Percentiles rank a stretch among this genome's conserved stretches.
phyloP scores from a whole-genome alignment of 768 basidiomycete genomes.

The Crucibulum laeve region DNA sequence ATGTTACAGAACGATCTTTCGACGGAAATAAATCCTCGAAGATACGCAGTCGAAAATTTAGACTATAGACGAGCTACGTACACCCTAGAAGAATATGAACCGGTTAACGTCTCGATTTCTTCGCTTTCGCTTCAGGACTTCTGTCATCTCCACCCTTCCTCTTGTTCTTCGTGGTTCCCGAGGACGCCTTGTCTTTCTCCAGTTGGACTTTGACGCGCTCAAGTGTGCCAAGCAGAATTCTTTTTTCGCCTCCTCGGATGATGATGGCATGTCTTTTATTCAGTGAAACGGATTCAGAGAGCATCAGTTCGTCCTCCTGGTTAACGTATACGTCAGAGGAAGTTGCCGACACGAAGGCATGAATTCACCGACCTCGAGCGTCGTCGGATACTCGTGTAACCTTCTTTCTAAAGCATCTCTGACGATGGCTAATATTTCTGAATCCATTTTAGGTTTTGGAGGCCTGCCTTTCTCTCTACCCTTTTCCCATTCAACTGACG shows the following conservation, averaged over 20 bases:
- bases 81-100: neutral
- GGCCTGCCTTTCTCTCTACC: slow-evolving; percentile 58
- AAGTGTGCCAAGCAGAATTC: slow-evolving; percentile 41
- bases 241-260: slow-evolving; percentile 80
- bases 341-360: slow-evolving; percentile 1
- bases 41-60: neutral
- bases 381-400: slow-evolving; percentile 51
- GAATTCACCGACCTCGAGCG: slow-evolving; percentile 45
- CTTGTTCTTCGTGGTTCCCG: slow-evolving; percentile 4
- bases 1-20: too few species aligned
- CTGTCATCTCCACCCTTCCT: slow-evolving; percentile 4
- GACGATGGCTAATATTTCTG: slow-evolving; percentile 40
- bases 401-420: slow-evolving; percentile 46
- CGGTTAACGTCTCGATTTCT: slow-evolving; percentile 3
- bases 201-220: slow-evolving; percentile 13
- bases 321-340: too few species aligned
- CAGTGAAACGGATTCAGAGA: slow-evolving; percentile 31
- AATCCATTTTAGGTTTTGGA: slow-evolving; percentile 67
- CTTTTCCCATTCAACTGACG: slow-evolving; percentile 55
- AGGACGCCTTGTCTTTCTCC: neutral
- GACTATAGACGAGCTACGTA: neutral
- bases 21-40: neutral
- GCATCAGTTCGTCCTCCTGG: slow-evolving; percentile 48
- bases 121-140: neutral
- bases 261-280: slow-evolving; percentile 61